phyloP scores from a whole-genome alignment of 2,329 filamentous ascomycete genomes.

The Coleophoma eucalyptorum region DNA sequence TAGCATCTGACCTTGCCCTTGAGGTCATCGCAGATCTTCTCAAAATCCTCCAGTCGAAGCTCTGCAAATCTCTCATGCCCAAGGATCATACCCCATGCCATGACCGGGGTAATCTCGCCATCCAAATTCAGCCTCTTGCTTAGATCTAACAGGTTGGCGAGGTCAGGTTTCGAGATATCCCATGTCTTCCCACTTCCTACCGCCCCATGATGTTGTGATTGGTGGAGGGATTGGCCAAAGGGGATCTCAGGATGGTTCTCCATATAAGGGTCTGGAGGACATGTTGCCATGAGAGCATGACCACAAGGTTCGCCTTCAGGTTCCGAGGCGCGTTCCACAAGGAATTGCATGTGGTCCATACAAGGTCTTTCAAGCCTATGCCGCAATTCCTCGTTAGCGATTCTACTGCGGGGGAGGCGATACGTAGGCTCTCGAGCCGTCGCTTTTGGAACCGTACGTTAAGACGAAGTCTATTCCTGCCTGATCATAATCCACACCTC shows the following conservation, averaged over 20 bases:
- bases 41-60: conserved; percentile 66
- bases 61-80: conserved; percentile 65
- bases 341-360: conserved; percentile 83
- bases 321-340: conserved; percentile 58
- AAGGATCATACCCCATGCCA: conserved; percentile 85
- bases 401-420: conserved; percentile 59
- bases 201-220: conserved; percentile 10
- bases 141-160: conserved; percentile 79
- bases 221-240: conserved; percentile 39
- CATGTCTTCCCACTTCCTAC: conserved; percentile 66
- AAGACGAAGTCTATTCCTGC: conserved; percentile 87
- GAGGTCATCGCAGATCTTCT: conserved; percentile 68
- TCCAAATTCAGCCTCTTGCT: conserved; percentile 80
- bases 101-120: conserved; percentile 90
- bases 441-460: conserved; percentile 63
- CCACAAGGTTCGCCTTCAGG: conserved; percentile 71
- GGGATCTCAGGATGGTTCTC: conserved; percentile 46
- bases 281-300: conserved; percentile 90
- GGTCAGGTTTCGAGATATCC: conserved; percentile 71
- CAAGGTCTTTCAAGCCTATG: conserved; percentile 85
- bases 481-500: conserved; percentile 69
- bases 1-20: conserved; percentile 84
- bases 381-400: conserved; percentile 36
- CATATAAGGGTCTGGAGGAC: conserved; percentile 55
- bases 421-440: conserved; percentile 60